Percentiles rank a stretch among this genome's conserved stretches.
Evolutionary conservation across 2,329 filamentous ascomycete genomes (phyloP).

Genomic region (Hypoxylon sp.): DNA sequence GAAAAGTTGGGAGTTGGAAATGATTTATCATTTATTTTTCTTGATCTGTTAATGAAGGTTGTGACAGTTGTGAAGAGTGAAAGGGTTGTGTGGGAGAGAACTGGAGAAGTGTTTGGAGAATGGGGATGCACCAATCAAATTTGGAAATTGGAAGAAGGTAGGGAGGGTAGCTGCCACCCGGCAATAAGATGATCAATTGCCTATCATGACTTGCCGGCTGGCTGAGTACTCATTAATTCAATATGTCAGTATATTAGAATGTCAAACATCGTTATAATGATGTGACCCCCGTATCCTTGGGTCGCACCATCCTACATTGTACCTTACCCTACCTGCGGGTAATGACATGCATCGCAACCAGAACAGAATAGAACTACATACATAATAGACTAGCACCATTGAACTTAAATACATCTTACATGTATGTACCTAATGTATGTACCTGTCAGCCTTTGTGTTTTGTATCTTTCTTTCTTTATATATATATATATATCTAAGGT

Average conservation of each 20-base stretch:
- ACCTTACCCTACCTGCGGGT: slow-evolving; percentile 23
- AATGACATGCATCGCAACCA: slow-evolving; percentile 33
- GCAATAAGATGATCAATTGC: not conserved
- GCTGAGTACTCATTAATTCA: slow-evolving; percentile 3
- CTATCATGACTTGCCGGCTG: slow-evolving; percentile 1
- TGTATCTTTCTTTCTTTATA: not conserved
- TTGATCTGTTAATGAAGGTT: slow-evolving; percentile 22
- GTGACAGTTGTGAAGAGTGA: not conserved
- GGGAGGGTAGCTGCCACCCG: slow-evolving; percentile 1
- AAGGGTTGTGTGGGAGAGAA: too few species aligned
- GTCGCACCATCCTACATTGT: slow-evolving; percentile 16
- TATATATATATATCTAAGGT: too few species aligned
- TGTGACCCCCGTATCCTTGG: slow-evolving; percentile 33
- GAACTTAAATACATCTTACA: not conserved
- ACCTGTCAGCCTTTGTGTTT: slow-evolving; percentile 6
- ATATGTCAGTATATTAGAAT: slow-evolving; percentile 13
- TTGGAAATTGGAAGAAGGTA: not conserved
- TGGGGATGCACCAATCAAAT: not conserved
- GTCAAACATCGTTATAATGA: not conserved
- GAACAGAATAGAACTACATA: too few species aligned
- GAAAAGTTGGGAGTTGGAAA: slow-evolving; percentile 20
- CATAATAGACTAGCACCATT: too few species aligned
- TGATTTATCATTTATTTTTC: slow-evolving; percentile 36
- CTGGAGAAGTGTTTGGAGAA: not conserved
- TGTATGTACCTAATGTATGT: not conserved